Conservation (phyloP, 2,329 filamentous ascomycete species). For the Nemania sp. region DNA sequence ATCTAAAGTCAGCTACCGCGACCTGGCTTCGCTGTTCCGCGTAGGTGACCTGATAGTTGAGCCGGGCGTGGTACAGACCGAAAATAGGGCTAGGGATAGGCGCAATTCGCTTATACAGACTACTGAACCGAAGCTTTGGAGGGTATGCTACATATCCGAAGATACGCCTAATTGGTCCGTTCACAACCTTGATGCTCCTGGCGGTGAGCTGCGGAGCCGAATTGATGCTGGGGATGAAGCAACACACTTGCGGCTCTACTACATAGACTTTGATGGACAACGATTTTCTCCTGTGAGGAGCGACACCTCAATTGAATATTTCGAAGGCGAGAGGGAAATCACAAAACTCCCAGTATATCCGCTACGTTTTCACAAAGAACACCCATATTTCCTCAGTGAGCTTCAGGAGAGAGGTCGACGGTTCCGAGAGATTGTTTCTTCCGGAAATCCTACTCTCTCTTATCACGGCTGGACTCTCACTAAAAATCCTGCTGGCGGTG, state of each 20-base stretch:
- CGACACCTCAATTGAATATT: slow-evolving; percentile 21
- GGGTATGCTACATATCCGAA: slow-evolving; percentile 25
- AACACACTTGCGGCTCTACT: slow-evolving; percentile 25
- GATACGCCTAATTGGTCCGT: slow-evolving; percentile 25
- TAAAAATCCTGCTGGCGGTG: slow-evolving; percentile 22
- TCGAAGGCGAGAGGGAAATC: slow-evolving; percentile 27
- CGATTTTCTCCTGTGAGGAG: slow-evolving; percentile 23
- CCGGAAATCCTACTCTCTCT: slow-evolving; percentile 21
- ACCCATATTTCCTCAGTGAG: slow-evolving; percentile 11
- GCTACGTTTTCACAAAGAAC: slow-evolving; percentile 23
- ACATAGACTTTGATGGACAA: slow-evolving; percentile 26
- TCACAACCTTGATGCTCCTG: slow-evolving; percentile 18
- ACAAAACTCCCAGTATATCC: slow-evolving; percentile 26
- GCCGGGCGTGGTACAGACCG: slow-evolving; percentile 14
- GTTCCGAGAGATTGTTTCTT: slow-evolving; percentile 24
- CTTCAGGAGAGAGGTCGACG: slow-evolving; percentile 21
- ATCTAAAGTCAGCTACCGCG: slow-evolving; percentile 21
- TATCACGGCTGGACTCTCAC: slow-evolving; percentile 26
- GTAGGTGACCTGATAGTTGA: slow-evolving; percentile 24
- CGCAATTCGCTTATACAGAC: slow-evolving; percentile 15
- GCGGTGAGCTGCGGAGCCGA: slow-evolving; percentile 18
- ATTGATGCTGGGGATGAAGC: slow-evolving; percentile 14
- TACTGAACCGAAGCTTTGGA: slow-evolving; percentile 25
- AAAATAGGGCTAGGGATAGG: slow-evolving; percentile 19
- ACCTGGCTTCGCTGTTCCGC: slow-evolving; percentile 24